phyloP scores from a whole-genome alignment of 805 yeast species.

The Saccharomycopsis vini region DNA sequence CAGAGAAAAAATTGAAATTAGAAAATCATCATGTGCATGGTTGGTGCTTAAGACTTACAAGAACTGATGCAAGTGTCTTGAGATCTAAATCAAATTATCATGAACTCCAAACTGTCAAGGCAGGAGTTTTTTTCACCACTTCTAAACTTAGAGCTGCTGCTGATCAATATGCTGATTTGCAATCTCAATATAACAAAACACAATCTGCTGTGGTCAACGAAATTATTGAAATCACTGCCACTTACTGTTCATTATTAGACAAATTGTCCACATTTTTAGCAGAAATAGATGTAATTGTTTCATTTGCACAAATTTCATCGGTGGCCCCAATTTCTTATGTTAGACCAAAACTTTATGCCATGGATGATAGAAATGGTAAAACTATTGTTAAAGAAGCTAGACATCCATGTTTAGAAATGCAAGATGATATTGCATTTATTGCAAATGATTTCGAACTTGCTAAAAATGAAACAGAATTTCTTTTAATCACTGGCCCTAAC shows the following conservation, averaged over 20 bases:
- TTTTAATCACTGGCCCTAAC: slow-evolving; percentile 89
- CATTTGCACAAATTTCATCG: slow-evolving; percentile 79
- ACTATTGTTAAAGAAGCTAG: slow-evolving; percentile 66
- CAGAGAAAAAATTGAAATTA: slow-evolving; percentile 80
- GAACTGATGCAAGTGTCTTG: slow-evolving; percentile 77
- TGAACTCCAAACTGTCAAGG: slow-evolving; percentile 86
- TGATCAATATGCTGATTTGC: slow-evolving; percentile 46
- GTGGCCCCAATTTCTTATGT: slow-evolving; percentile 78
- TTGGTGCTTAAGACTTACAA: slow-evolving; percentile 89
- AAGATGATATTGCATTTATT: slow-evolving; percentile 83
- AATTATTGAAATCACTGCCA: slow-evolving; percentile 68
- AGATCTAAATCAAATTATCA: slow-evolving; percentile 53
- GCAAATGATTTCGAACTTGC: slow-evolving; percentile 76
- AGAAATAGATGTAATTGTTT: slow-evolving; percentile 70
- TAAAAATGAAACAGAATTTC: slow-evolving; percentile 53
- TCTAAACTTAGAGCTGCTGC: slow-evolving; percentile 51
- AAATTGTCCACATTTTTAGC: slow-evolving; percentile 57
- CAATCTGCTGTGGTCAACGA: slow-evolving; percentile 77
- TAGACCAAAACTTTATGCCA: slow-evolving; percentile 59
- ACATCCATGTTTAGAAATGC: slow-evolving; percentile 91
- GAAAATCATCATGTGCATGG: slow-evolving; percentile 86
- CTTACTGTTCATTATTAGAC: slow-evolving; percentile 73
- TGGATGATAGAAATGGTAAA: slow-evolving; percentile 36
- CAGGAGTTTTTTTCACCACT: slow-evolving; percentile 91
- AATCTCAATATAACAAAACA: slow-evolving; percentile 59